Percentiles rank a stretch among this genome's conserved stretches.
These are phyloP conservation scores for Pyrenochaeta sp. DNA, from an alignment of 2,329 filamentous ascomycete species.

Conservation along the genomic window DNA sequence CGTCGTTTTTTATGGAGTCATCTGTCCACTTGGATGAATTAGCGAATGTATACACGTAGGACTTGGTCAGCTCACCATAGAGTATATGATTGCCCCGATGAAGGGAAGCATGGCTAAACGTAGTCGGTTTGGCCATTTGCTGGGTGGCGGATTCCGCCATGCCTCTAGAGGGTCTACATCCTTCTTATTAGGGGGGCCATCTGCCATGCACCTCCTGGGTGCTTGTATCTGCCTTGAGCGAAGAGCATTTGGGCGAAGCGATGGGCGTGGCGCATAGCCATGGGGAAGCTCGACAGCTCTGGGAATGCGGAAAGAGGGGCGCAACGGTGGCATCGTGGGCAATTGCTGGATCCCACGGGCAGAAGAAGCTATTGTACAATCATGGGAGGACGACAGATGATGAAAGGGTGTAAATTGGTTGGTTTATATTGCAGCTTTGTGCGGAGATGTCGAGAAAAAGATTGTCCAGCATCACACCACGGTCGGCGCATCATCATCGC, in stretches of 20 bases:
- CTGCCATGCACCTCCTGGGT: slow-evolving; percentile 27
- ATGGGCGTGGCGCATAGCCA: slow-evolving; percentile 31
- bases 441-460: slow-evolving; percentile 12
- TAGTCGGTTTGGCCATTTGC: slow-evolving; percentile 51
- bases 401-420: neutral
- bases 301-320: slow-evolving; percentile 30
- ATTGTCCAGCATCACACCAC: slow-evolving; percentile 39
- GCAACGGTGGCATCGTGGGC: slow-evolving; percentile 38
- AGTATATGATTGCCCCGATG: slow-evolving; percentile 63
- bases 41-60: slow-evolving; percentile 2
- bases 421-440: slow-evolving; percentile 15
- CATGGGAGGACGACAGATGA: slow-evolving; percentile 19
- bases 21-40: slow-evolving; percentile 39
- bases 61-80: slow-evolving; percentile 56
- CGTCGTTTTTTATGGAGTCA: slow-evolving; percentile 59
- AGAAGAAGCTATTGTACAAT: slow-evolving; percentile 19
- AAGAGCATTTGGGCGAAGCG: slow-evolving; percentile 26
- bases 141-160: slow-evolving; percentile 46
- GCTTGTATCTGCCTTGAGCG: slow-evolving; percentile 15
- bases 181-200: slow-evolving; percentile 30
- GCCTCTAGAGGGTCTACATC: slow-evolving; percentile 35
- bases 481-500: slow-evolving; percentile 31
- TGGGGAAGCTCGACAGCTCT: slow-evolving; percentile 37
- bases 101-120: slow-evolving; percentile 58
- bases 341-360: slow-evolving; percentile 17